These are phyloP conservation scores for Pythium scleroteichum DNA, from an alignment of 352 stramenopile genomes.

Conservation along the genomic window DNA sequence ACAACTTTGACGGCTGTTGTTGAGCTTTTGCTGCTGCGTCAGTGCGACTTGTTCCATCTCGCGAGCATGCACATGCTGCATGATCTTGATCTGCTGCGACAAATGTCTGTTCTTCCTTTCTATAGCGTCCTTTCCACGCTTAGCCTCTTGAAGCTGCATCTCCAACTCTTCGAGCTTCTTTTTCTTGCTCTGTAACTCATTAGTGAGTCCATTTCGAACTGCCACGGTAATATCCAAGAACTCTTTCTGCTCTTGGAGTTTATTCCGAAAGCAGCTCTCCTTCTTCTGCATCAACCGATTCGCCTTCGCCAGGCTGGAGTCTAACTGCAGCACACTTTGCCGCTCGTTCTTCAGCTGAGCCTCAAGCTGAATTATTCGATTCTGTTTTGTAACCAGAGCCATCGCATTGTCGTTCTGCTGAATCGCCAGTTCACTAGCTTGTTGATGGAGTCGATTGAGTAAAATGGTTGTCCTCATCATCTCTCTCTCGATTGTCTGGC, in stretches of 20 bases:
- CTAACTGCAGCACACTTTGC: conserved; percentile 46
- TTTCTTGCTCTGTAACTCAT: conserved; percentile 54
- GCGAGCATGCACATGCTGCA: conserved; percentile 50
- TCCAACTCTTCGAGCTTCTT: conserved; percentile 48
- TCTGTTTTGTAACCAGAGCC: conserved; percentile 47
- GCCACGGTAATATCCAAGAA: conserved; percentile 61
- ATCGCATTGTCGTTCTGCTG: conserved; percentile 48
- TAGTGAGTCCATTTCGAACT: conserved; percentile 54
- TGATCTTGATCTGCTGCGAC: conserved; percentile 52
- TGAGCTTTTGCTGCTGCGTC: neutral
- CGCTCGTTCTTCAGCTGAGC: conserved; percentile 54
- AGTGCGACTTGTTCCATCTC: conserved; percentile 40
- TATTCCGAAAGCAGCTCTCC: conserved; percentile 30
- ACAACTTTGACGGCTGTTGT: too few species aligned
- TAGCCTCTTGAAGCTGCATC: conserved; percentile 20
- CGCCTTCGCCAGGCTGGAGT: conserved; percentile 38
- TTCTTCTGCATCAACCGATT: conserved; percentile 42
- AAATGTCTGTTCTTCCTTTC: conserved; percentile 41
- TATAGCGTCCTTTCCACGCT: conserved; percentile 21
- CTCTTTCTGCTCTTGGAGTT: conserved; percentile 57
- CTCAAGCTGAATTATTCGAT: conserved; percentile 54
- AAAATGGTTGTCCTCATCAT: conserved; percentile 36
- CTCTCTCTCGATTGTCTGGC: conserved; percentile 24
- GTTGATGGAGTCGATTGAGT: conserved; percentile 36
- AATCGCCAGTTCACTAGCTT: conserved; percentile 48